A percentile compares a stretch with the other conserved stretches of the same genome.
phyloP scores from a whole-genome alignment of 352 stramenopile genomes.

The Hyphochytrium catenoides region DNA sequence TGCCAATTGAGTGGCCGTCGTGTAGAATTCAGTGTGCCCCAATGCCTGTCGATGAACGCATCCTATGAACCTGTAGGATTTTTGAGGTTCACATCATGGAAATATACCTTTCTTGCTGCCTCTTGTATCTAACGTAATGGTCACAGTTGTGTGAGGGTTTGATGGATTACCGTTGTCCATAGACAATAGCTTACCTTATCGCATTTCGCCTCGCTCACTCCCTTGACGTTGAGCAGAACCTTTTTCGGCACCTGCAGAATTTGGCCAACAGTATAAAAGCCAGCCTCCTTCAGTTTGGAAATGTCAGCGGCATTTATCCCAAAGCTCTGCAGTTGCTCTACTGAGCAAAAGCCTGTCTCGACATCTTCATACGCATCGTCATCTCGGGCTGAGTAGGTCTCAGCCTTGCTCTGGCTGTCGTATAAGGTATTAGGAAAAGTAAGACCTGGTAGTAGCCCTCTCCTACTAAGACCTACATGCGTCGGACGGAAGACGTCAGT shows the following conservation, averaged over 20 bases:
- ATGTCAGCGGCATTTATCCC: conserved; percentile 48
- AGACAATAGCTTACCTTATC: conserved; percentile 24
- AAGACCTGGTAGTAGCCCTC: too few relatives aligned
- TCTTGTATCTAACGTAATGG: conserved; percentile 7
- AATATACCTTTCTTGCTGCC: conserved; percentile 32
- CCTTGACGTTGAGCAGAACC: conserved; percentile 43
- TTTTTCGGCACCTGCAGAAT: conserved; percentile 45
- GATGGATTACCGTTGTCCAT: conserved; percentile 6
- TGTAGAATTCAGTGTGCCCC: too few relatives aligned
- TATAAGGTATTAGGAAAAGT: too few relatives aligned
- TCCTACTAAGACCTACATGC: too few relatives aligned
- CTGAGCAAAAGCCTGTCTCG: too few relatives aligned
- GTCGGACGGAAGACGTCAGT: too few relatives aligned
- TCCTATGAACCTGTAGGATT: too few relatives aligned
- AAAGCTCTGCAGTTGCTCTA: too few relatives aligned
- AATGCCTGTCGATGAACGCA: too few relatives aligned
- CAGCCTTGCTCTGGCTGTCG: too few relatives aligned
- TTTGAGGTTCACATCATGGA: background rate
- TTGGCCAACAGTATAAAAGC: conserved; percentile 46
- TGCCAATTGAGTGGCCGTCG: background rate
- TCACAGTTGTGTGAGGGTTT: conserved; percentile 3
- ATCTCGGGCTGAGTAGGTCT: too few relatives aligned
- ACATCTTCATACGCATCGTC: too few relatives aligned
- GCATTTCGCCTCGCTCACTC: conserved; percentile 61
- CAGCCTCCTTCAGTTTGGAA: conserved; percentile 39